Percentiles rank a stretch among this genome's conserved stretches.
Evolutionary conservation across 176 grass and related monocot genomes (phyloP).

Genomic region (Tuctoria greenei): DNA sequence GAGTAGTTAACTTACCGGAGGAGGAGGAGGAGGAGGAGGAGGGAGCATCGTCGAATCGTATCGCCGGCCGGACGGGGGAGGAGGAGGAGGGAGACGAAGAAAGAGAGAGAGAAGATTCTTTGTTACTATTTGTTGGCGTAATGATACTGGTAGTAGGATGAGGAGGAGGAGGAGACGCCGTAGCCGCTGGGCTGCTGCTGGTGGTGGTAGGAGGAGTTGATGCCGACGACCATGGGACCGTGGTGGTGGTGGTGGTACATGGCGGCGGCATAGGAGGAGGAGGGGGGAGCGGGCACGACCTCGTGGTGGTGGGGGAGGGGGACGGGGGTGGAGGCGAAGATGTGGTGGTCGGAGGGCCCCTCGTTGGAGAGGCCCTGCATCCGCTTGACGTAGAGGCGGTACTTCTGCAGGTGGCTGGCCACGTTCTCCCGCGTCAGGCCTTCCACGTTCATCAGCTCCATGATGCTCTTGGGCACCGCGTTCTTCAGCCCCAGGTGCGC

Average conservation of each 20-base stretch:
- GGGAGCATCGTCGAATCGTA: too few relatives aligned
- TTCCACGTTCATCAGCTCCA: conserved; percentile 99
- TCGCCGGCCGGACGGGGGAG: too few relatives aligned
- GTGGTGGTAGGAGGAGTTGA: neutral
- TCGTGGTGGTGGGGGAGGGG: conserved; percentile 45
- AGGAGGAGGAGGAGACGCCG: neutral
- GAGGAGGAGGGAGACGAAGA: too few relatives aligned
- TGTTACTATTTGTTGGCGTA: neutral
- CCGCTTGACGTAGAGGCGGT: conserved; percentile 76
- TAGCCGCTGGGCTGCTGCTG: neutral
- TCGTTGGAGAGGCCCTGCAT: conserved; percentile 69
- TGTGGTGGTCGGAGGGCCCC: conserved; percentile 42
- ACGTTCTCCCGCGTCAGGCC: conserved; percentile 88
- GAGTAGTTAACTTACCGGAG: too few relatives aligned
- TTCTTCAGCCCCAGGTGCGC: conserved; percentile 88
- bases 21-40: too few relatives aligned
- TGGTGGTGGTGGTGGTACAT: neutral
- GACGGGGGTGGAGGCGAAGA: conserved; percentile 57
- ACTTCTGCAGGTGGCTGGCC: conserved; percentile 93
- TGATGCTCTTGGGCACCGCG: conserved; percentile 92
- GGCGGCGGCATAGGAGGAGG: conserved; percentile 2
- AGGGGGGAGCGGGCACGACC: conserved; percentile 30
- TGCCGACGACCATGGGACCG: neutral
- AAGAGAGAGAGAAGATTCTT: too few relatives aligned
- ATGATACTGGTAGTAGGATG: neutral